Evolutionary conservation across 2,329 filamentous ascomycete species (phyloP).

Genomic region (Colletotrichum chlorophyti): DNA sequence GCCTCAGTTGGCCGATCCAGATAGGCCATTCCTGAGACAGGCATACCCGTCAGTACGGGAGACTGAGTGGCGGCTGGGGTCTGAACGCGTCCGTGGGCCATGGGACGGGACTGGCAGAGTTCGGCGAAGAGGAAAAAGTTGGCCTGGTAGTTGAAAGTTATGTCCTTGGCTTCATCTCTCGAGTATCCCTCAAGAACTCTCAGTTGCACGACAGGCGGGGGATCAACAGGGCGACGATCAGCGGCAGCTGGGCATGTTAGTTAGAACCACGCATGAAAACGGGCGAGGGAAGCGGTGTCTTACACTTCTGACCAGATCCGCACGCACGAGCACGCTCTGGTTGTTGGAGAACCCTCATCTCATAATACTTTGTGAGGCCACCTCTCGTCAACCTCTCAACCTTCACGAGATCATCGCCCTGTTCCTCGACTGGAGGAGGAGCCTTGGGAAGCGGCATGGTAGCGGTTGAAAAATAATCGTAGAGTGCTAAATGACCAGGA

Average conservation of each 20-base stretch:
- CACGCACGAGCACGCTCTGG: constrained; percentile 94
- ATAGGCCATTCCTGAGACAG: constrained; percentile 95
- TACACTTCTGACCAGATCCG: constrained; percentile 94
- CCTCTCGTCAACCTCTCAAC: constrained; percentile 66
- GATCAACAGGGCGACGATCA: constrained; percentile 91
- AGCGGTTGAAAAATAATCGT: neutral
- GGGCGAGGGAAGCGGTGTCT: constrained; percentile 41
- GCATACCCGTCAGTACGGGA: constrained; percentile 90
- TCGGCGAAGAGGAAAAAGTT: constrained; percentile 98
- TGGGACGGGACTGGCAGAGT: constrained; percentile 82
- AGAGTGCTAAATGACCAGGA: too few relatives aligned
- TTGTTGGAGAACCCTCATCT: constrained; percentile 87
- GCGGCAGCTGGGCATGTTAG: constrained; percentile 66
- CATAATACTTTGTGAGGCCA: constrained; percentile 81
- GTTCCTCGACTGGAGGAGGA: too few relatives aligned
- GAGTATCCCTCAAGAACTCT: constrained; percentile 79
- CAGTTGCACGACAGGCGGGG: constrained; percentile 91
- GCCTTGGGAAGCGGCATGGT: neutral
- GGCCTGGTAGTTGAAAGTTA: constrained; percentile 92
- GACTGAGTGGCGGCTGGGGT: constrained; percentile 71
- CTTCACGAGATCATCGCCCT: too few relatives aligned
- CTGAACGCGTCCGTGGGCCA: constrained; percentile 81
- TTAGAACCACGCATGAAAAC: constrained; percentile 34
- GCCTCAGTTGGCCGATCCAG: constrained; percentile 81
- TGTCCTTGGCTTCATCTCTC: constrained; percentile 67